Percentiles rank a stretch among this genome's conserved stretches.
These are phyloP conservation scores for Lichtheimia corymbifera DNA, from an alignment of 371 early-diverging fungal genomes.

Conservation along the genomic window DNA sequence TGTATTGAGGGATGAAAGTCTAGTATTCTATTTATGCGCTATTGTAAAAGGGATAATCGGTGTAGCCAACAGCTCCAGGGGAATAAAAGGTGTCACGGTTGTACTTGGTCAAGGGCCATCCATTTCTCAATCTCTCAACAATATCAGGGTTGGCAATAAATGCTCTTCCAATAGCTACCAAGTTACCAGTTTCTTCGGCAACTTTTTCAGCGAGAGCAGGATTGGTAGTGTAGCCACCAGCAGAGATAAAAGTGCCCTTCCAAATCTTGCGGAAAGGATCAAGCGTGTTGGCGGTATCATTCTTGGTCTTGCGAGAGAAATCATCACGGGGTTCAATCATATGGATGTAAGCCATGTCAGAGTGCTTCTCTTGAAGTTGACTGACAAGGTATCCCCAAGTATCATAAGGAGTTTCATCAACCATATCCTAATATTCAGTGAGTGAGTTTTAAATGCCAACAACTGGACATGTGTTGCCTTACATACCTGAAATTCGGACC, in stretches of 20 bases:
- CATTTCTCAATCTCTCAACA: conserved; percentile 25
- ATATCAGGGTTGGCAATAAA: conserved; percentile 45
- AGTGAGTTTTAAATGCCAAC: too few relatives aligned
- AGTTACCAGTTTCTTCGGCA: conserved; percentile 28
- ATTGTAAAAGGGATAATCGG: conserved; percentile 36
- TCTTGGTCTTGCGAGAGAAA: conserved; percentile 10
- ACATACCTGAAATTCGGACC: conserved; percentile 18
- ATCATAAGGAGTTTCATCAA: conserved; percentile 32
- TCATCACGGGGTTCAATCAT: conserved; percentile 34
- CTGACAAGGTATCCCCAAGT: conserved; percentile 32
- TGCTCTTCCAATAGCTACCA: conserved; percentile 33
- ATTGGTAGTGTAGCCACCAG: conserved; percentile 30
- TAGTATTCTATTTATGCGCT: background rate
- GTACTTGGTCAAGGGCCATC: conserved; percentile 25
- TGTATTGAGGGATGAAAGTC: too few relatives aligned
- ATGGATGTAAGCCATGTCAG: conserved; percentile 35
- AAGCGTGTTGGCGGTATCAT: conserved; percentile 14
- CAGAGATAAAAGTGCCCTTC: conserved; percentile 31
- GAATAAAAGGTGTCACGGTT: conserved; percentile 28
- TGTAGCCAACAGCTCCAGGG: conserved; percentile 20
- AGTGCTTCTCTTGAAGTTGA: conserved; percentile 23
- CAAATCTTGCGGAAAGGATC: conserved; percentile 33
- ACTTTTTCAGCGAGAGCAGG: conserved; percentile 14
- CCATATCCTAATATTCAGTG: conserved; percentile 16
- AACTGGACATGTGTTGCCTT: background rate